Evolutionary conservation across 139 green algal genomes (phyloP), one percentile per base, ranked within the genome.

Genomic region (Edaphochlamys debaryana): DNA sequence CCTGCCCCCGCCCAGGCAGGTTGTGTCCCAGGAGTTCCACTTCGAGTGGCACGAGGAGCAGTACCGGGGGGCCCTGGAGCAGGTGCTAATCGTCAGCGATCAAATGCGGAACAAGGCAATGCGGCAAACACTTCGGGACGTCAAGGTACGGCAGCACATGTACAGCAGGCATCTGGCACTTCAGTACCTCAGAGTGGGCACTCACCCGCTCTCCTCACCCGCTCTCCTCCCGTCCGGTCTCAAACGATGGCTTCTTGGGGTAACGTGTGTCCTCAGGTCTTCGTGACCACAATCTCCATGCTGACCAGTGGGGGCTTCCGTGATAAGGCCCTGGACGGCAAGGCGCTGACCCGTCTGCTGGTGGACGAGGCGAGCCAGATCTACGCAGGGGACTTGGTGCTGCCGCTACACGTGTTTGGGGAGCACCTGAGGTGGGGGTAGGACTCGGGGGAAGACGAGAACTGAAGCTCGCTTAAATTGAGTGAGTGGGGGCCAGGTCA

Each of bases 11-110:
- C n/a, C 25, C 78, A 84, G 78, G 78, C 66, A 77, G 66, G 50
- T 84, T 27, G 78, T 84, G 52, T 84, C 78, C 27, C n/a, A 84
- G 27, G 78, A 84, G 36, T 84, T 75, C 37, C 66, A 84, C 52
- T 68, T 62, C 15, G 78, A 84, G 64, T 84, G 78, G 78, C 78
- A 84, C 66, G 78, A 84, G 78, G 78, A 76, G 30, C 66, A 68
- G 66, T 84, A 84, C 78, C 19, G 45, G 0, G 76, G 76, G 0
- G 19, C 27, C 32, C 76, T 82, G 42, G 22, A 82, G 76, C n/a
- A 27, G 7, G 76, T 82, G 63, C 40, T 82, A 2, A n/a, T 82
- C 30, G n/a, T n/a, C 13, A 82, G 76, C 76, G 36, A 54, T 32
- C n/a, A 64, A 42, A 62, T 82, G 2, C 64, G 13, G 22, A 52